Evolutionary conservation across 164 flowering plant species (phyloP), one percentile per base, ranked within the genome.

Genomic region (Annona squamosa): DNA sequence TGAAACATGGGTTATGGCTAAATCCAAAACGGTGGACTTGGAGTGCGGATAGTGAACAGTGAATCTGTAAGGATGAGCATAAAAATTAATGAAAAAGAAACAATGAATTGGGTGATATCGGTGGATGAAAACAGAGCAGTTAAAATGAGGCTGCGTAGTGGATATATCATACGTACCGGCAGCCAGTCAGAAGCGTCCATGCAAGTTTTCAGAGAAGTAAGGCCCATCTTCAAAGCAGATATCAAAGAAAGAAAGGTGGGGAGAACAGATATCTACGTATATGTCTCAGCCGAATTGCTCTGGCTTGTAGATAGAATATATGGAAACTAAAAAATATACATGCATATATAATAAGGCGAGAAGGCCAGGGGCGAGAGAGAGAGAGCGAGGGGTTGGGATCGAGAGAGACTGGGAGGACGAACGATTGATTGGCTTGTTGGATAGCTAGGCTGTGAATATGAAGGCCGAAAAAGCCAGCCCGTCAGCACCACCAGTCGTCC

Each of bases 161-260:
- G 46, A 66, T 66, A 46, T 26, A 26, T 26, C 37, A 26, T 26
- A 44, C 68, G 43, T 87, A 93, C 96, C 97, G 89, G 94, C 9
- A 88, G 82, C 98, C 96, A 90, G 57, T 87, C 91, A 46, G 96
- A 80, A 57, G 92, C 82, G 75, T 90, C 98, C 97, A 91, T 90
- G 91, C 96, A 87, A 76, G 83, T 93, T 86, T 90, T 95, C 5
- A 86, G 82, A 73, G 91, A 87, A 75, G 88, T 79, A 46, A 86
- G 79, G 74, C 87, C 91, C 97, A 93, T 91, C 26, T n/a, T 46
- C 10, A 42, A 42, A 66, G 43, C 2, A 63, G 42, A 66, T 63
- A n/a, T 12, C 68, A 19, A 42, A 63, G 37, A 65, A 41, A 12
- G 17, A 16, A 17, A 9, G 46, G 12, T 16, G 16, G 44, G 45